Evolutionary conservation across 2,329 filamentous ascomycete species (phyloP), one percentile per base, ranked within the genome.

Genomic region (Alternaria triticimaculans): DNA sequence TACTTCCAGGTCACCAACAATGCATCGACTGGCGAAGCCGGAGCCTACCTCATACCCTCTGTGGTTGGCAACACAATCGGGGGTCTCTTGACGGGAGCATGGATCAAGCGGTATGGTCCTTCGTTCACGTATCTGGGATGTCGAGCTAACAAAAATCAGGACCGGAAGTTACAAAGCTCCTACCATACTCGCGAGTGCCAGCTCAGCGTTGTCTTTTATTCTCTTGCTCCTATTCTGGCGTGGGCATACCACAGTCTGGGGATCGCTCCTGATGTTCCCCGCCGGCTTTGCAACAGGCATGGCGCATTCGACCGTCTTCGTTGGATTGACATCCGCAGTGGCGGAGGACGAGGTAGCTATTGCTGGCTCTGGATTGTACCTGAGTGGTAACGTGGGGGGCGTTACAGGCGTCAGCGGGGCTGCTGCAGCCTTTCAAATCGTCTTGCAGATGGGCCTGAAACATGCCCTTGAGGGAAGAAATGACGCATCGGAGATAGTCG

Each of bases 61-160:
- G 89, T 93, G 0, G 78, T 87, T 0, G 90, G 90, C 0, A 92
- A 93, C 68, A 87, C 90, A 0, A 63, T 88, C 1, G 90, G 89
- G 1, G 89, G 88, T 0, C 79, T 93, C 2, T 45, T 89, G 0
- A 84, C 88, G 0, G 90, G 90, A 0, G 70, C 41, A 41, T 41
- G 37, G 37, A 41, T 41, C 37, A 41, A 41, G 37, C 37, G 37
- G 37, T 41, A 41, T 9, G 5, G n/a, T 41, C 37, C 3, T 41
- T 2, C 37, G 37, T 41, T 6, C 37, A 41, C 5, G n/a, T 41
- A 18, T 41, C 4, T 41, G 5, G 5, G n/a, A 41, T 18, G n/a
- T 1, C 37, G n/a, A 6, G 37, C 37, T 41, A 41, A 41, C 37
- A 18, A 9, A 41, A 41, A 18, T 1, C 37, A 41, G 37, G 15